Evolutionary conservation across 139 green algal genomes (phyloP), one percentile per base, ranked within the genome.

Genomic region (Ettlia oleoabundans): DNA sequence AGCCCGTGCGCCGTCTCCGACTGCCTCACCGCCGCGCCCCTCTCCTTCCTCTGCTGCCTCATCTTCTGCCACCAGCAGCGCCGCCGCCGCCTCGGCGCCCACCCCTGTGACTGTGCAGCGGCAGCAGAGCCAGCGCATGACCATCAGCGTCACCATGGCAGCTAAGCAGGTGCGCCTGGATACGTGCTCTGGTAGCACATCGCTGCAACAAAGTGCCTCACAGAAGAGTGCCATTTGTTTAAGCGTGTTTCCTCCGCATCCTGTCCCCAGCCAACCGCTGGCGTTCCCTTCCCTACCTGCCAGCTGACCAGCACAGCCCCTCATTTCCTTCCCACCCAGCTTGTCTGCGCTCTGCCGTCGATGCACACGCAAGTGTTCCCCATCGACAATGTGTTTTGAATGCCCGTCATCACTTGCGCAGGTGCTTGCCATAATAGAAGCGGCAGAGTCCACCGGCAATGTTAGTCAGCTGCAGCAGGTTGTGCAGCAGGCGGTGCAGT

Each of bases 401-500:
- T 24, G 8, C 33, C n/a, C 32, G 28, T 18, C 37, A 24, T 37
- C 7, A 9, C 38, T 28, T 9, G 21, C 8, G 47, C 73, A 80
- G 73, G 73, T 80, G 73, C 3, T 68, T 10, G 38, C 51, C 9
- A 40, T 69, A 24, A 38, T 69, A 22, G 47, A 80, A 52, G 53
- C 35, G 24, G 73, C 35, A 13, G 52, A 53, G 53, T 24, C 24
- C 10, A 40, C 18, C 26, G 35, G 73, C 4, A 52, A 80, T 35
- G 28, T 80, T 6, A 69, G 35, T 35, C 52, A 68, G 53, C 52
- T 80, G 37, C 30, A 67, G 18, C 24, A 32, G 18, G 52, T 80
- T 33, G 58, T 80, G 33, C 52, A 68, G 73, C 53, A 78, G 71
- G 47, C 15, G 47, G 47, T n/a, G n/a, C n/a, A n/a, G n/a, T n/a